Conservation (phyloP, 805 yeast species). For the Vanderwaltozyma verrucispora region DNA sequence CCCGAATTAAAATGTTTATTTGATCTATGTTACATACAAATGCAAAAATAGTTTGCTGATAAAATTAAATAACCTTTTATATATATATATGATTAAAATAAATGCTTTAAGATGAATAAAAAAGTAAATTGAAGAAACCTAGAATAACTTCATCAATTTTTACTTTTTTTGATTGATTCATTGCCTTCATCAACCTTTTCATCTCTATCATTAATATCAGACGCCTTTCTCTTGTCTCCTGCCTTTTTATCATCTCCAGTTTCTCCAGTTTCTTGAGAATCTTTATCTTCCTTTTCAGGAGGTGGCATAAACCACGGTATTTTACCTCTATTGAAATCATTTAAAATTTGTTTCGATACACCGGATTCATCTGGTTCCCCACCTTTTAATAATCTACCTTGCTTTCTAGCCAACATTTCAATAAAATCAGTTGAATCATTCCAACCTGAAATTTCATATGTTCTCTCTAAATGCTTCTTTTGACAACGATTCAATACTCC, state of each 20-base stretch:
- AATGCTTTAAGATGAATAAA: no score
- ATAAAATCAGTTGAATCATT: constrained; percentile 64
- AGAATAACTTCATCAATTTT: not conserved
- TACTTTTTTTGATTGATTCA: not conserved
- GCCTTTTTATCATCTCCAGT: not conserved
- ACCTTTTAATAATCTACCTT: constrained; percentile 87
- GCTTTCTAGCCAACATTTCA: constrained; percentile 84
- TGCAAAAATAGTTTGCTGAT: not conserved
- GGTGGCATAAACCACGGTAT: constrained; percentile 98
- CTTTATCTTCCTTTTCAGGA: constrained; percentile 59
- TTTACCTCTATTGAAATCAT: constrained; percentile 93
- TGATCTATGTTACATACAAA: not conserved
- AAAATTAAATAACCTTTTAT: not conserved
- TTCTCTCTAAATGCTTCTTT: constrained; percentile 83
- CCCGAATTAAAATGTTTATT: not conserved
- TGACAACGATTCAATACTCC: constrained; percentile 79
- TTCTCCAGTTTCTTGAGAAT: constrained; percentile 28
- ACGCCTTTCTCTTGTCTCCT: not conserved
- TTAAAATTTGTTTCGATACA: constrained; percentile 79
- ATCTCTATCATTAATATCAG: constrained; percentile 1
- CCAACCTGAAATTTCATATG: constrained; percentile 95
- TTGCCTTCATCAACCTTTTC: not conserved
- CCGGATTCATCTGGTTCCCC: constrained; percentile 97
- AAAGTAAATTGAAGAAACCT: no score
- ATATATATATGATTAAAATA: no score